These are phyloP conservation scores for Monosporozyma aerobia DNA, from an alignment of 805 yeast genomes.

Conservation along the genomic window DNA sequence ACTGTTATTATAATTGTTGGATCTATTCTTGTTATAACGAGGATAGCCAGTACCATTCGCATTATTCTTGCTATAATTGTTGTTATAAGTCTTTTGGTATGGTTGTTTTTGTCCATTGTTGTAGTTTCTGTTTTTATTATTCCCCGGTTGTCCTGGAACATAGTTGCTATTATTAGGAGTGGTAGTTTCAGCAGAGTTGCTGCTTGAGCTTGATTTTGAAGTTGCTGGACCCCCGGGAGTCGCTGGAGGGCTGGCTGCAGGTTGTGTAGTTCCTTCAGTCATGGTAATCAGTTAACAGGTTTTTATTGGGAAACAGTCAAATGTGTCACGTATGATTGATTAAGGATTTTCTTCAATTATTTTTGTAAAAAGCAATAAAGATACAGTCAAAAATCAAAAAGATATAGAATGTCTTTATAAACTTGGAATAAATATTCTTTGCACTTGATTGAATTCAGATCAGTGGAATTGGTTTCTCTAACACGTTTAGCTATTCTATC, in stretches of 20 bases:
- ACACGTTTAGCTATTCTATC: not conserved
- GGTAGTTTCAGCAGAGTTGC: not conserved
- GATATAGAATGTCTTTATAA: too few species aligned
- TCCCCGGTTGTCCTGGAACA: not conserved
- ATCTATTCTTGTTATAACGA: constrained; percentile 2
- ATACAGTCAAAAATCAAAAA: not conserved
- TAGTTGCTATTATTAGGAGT: not conserved
- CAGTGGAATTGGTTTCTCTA: too few species aligned
- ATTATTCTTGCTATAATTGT: not conserved
- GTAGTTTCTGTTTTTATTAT: not conserved
- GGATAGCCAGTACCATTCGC: not conserved
- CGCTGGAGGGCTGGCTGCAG: not conserved
- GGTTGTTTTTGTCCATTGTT: not conserved
- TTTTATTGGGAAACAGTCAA: too few species aligned
- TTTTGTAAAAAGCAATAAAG: too few species aligned
- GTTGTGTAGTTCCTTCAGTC: not conserved
- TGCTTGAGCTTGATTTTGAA: not conserved
- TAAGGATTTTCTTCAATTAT: too few species aligned
- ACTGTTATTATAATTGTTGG: constrained; percentile 1
- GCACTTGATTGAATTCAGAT: too few species aligned
- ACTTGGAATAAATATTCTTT: too few species aligned
- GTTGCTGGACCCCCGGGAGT: not conserved
- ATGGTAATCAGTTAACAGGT: not conserved
- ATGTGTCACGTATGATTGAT: too few species aligned
- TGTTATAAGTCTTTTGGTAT: not conserved